These are phyloP conservation scores for Aspergillus ochraceus DNA, from an alignment of 2,329 filamentous ascomycete genomes.

Conservation along the genomic window DNA sequence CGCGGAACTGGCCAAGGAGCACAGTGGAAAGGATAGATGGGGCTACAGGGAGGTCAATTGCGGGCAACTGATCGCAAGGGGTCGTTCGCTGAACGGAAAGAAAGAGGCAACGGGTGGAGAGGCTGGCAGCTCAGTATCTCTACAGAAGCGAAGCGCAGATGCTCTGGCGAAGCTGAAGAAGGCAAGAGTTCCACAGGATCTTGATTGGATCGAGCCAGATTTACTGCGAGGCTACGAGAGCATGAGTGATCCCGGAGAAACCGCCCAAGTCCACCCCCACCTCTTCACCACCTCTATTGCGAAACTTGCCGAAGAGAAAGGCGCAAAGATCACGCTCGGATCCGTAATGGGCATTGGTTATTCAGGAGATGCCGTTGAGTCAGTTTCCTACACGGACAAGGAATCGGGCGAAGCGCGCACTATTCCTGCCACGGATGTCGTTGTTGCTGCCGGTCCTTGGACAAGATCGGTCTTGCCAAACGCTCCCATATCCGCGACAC, in stretches of 20 bases:
- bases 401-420: conserved; percentile 49
- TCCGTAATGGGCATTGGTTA: conserved; percentile 69
- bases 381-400: conserved; percentile 63
- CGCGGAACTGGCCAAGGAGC: conserved; percentile 77
- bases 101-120: conserved; percentile 27
- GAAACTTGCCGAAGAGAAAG: conserved; percentile 68
- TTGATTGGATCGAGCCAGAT: conserved; percentile 79
- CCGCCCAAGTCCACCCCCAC: conserved; percentile 90
- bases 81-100: conserved; percentile 40
- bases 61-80: conserved; percentile 61
- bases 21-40: conserved; percentile 76
- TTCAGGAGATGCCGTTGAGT: conserved; percentile 53
- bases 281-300: conserved; percentile 87
- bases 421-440: conserved; percentile 58
- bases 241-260: conserved; percentile 79
- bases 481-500: conserved; percentile 60
- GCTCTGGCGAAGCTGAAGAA: conserved; percentile 54
- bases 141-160: conserved; percentile 57
- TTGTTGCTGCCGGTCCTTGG: conserved; percentile 65
- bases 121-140: conserved; percentile 45
- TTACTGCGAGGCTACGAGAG: conserved; percentile 70
- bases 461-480: conserved; percentile 53
- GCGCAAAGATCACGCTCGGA: conserved; percentile 66
- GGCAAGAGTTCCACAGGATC: conserved; percentile 68
- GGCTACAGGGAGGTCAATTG: conserved; percentile 80